These are phyloP conservation scores for Artemisia argyi DNA, from an alignment of 129 eudicot genomes.

Conservation along the genomic window DNA sequence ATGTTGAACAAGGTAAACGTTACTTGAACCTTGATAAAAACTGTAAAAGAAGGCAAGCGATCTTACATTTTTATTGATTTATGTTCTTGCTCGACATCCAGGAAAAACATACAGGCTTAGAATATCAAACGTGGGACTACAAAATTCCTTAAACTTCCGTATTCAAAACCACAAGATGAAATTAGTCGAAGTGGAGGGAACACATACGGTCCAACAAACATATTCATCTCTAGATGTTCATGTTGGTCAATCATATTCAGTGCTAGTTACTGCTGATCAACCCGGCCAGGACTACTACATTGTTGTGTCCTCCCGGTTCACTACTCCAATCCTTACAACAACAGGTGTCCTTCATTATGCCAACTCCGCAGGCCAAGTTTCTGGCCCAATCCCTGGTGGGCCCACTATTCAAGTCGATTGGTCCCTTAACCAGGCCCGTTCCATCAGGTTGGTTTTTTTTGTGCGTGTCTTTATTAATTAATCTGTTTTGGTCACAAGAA, in stretches of 20 bases:
- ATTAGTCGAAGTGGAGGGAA: constrained; percentile 56
- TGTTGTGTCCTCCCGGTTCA: constrained; percentile 83
- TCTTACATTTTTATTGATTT: not conserved
- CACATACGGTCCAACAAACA: constrained; percentile 64
- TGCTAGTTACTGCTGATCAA: constrained; percentile 78
- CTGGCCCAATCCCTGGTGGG: constrained; percentile 88
- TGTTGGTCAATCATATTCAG: constrained; percentile 87
- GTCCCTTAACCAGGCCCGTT: constrained; percentile 95
- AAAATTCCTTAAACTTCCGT: constrained; percentile 53
- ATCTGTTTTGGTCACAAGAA: too few species aligned
- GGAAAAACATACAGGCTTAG: constrained; percentile 60
- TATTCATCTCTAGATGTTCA: constrained; percentile 90
- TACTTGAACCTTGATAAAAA: not conserved
- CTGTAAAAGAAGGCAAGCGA: not conserved
- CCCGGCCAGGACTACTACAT: constrained; percentile 69
- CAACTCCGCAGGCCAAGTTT: constrained; percentile 54
- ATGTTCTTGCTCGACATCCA: constrained; percentile 2
- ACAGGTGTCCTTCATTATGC: constrained; percentile 75
- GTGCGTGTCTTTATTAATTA: not conserved
- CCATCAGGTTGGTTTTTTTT: constrained; percentile 48
- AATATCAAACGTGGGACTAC: constrained; percentile 55
- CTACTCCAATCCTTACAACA: constrained; percentile 62
- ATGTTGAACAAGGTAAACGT: constrained; percentile 67
- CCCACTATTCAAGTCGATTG: constrained; percentile 91
- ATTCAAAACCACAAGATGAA: constrained; percentile 58